Base-by-base conservation (phyloP, 1,284 basidiomycete genomes). In the Fomitopsis schrenkii region DNA sequence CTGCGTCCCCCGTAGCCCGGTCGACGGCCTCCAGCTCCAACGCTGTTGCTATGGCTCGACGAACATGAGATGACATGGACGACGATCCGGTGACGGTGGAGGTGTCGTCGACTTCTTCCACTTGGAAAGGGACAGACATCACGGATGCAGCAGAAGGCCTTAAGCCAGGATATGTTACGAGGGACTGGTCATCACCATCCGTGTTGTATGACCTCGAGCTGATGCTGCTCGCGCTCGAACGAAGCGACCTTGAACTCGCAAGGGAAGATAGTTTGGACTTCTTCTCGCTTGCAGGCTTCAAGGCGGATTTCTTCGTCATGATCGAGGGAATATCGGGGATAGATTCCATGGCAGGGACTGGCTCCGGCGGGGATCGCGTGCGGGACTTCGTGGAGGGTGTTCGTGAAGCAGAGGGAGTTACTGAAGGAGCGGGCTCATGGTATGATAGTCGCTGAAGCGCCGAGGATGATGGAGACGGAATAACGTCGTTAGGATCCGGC, bases 401-500 rank as follows among this genome's bases (percentile, higher is more conserved):
- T 33, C 74, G 77, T n/a, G 78, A 74, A 30, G 74, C 75, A 45
- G 81, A 79, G 12, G 82, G 77, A 59, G 76, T 75, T 59, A 80
- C 74, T 5, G 84, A 83, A 6, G 85, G 83, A 9, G 83, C 79
- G 52, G 80, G 79, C 64, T 87, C 83, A 58, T 82, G 80, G 26
- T 74, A 78, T 1, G 90, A 88, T 28, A 94, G 78, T 22, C 84
- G 79, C 57, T 88, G 84, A 19, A 94, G 75, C 1, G 94, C 93
- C 38, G 84, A 94, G n/a, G 73, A 79, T 59, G 83, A 86, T 59
- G 85, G 84, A 28, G 86, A 88, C 14, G 83, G 80, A 33, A 83
- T 82, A 61, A 88, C 87, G 9, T 75, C 72, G 67, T 88, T 87
- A 33, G 88, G 87, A 71, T 88, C 83, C 45, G 59, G 42, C 9